These are phyloP conservation scores for Sporothrix pallida DNA, from an alignment of 2,329 filamentous ascomycete genomes.

Conservation along the genomic window DNA sequence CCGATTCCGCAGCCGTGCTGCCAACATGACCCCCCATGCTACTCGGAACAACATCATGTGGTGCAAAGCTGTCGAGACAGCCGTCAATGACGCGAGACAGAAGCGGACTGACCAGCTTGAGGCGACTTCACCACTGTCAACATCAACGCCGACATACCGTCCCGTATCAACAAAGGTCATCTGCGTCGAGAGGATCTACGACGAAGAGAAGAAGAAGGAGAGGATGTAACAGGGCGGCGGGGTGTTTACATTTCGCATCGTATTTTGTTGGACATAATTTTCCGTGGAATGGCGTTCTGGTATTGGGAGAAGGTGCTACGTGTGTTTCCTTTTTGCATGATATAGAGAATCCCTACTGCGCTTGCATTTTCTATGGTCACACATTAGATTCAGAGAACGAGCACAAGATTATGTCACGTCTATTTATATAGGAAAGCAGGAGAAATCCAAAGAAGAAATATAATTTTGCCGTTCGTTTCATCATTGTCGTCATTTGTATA, in stretches of 20 bases:
- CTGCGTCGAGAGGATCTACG: constrained; percentile 30
- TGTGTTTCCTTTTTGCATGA: not conserved
- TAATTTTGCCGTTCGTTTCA: constrained; percentile 33
- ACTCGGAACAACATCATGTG: constrained; percentile 1
- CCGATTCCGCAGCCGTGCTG: constrained; percentile 8
- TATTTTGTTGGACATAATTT: not conserved
- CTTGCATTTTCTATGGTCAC: too few species aligned
- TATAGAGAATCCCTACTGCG: not conserved
- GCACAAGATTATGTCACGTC: too few species aligned
- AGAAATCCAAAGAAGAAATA: not conserved
- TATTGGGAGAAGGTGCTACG: not conserved
- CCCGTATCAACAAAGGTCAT: constrained; percentile 12
- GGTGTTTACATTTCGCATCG: not conserved
- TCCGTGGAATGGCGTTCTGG: not conserved
- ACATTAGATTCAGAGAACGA: too few species aligned
- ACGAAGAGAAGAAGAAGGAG: not conserved
- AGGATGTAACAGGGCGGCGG: not conserved
- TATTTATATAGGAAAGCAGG: too few species aligned
- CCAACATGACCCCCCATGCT: not conserved
- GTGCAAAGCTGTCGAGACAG: constrained; percentile 20
- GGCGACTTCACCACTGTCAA: not conserved
- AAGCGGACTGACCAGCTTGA: too few species aligned
- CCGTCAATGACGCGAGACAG: constrained; percentile 2
- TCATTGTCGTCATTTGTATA: constrained; percentile 37
- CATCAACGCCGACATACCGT: not conserved